Evolutionary conservation across 768 basidiomycete species (phyloP).

Genomic region (Lactarius deliciosus): DNA sequence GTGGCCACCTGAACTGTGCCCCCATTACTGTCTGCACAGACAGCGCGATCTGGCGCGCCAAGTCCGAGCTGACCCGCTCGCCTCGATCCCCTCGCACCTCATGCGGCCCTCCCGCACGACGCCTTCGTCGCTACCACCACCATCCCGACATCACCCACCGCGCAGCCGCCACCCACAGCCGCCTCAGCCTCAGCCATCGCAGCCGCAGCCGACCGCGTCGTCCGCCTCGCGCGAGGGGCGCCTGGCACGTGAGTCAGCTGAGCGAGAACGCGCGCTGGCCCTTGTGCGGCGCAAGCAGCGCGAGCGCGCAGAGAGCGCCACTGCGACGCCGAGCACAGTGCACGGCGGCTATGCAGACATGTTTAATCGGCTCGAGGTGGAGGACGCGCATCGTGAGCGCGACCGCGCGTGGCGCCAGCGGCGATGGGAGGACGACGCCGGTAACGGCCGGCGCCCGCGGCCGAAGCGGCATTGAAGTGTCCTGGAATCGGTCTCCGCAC

Average conservation of each 20-base stretch:
- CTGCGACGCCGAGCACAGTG: slow-evolving; percentile 71
- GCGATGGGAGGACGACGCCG: slow-evolving; percentile 23
- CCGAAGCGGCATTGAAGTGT: slow-evolving; percentile 11
- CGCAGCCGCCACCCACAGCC: slow-evolving; percentile 24
- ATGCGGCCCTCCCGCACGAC: slow-evolving; percentile 39
- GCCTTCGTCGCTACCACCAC: neutral
- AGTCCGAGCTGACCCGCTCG: slow-evolving; percentile 66
- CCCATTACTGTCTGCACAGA: slow-evolving; percentile 37
- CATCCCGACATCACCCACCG: slow-evolving; percentile 32
- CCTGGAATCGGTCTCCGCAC: too few species aligned
- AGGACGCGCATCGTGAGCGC: slow-evolving; percentile 60
- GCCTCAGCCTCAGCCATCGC: slow-evolving; percentile 9
- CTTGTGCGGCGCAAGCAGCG: slow-evolving; percentile 66
- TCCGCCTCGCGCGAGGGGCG: slow-evolving; percentile 47
- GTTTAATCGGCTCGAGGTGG: slow-evolving; percentile 68
- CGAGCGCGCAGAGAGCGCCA: slow-evolving; percentile 61
- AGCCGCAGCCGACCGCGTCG: slow-evolving; percentile 29
- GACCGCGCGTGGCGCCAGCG: slow-evolving; percentile 40
- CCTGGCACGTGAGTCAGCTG: slow-evolving; percentile 68
- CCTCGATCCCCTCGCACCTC: slow-evolving; percentile 68
- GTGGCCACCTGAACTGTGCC: neutral
- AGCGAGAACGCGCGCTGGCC: slow-evolving; percentile 71
- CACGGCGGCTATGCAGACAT: slow-evolving; percentile 63
- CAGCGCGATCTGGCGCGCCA: slow-evolving; percentile 64
- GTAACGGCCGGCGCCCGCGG: slow-evolving; percentile 6